phyloP scores from a whole-genome alignment of 768 basidiomycete species.

The Leccinum incarnatum region DNA sequence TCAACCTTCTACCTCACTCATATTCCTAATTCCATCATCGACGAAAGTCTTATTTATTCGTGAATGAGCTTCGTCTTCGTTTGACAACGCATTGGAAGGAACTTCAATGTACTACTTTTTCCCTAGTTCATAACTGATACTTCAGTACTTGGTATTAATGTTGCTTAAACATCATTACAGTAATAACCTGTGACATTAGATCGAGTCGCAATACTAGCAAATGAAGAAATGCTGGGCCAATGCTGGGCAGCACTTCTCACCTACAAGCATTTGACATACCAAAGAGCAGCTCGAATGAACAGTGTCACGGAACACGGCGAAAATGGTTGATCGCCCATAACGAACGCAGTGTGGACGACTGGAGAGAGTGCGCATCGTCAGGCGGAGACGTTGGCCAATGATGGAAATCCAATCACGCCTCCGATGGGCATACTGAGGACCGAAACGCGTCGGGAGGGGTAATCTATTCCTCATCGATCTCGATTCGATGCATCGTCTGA shows the following conservation, averaged over 20 bases:
- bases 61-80: slow-evolving; percentile 18
- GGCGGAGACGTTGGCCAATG: neutral
- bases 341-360: neutral
- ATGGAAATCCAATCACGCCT: neutral
- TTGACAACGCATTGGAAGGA: slow-evolving; percentile 22
- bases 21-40: slow-evolving; percentile 9
- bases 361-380: too few species aligned
- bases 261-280: neutral
- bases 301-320: neutral
- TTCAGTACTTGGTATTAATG: slow-evolving; percentile 27
- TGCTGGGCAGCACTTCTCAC: neutral
- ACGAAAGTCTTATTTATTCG: slow-evolving; percentile 15
- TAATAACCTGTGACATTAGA: slow-evolving; percentile 24
- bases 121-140: slow-evolving; percentile 25
- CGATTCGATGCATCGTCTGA: neutral
- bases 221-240: neutral
- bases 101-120: slow-evolving; percentile 30
- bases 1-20: neutral
- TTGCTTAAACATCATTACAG: slow-evolving; percentile 30
- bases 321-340: neutral
- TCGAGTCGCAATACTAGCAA: neutral
- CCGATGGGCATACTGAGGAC: neutral
- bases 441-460: neutral
- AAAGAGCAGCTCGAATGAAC: neutral
- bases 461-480: neutral